Conservation (phyloP, 352 stramenopile genomes). For the Peronospora destructor region DNA sequence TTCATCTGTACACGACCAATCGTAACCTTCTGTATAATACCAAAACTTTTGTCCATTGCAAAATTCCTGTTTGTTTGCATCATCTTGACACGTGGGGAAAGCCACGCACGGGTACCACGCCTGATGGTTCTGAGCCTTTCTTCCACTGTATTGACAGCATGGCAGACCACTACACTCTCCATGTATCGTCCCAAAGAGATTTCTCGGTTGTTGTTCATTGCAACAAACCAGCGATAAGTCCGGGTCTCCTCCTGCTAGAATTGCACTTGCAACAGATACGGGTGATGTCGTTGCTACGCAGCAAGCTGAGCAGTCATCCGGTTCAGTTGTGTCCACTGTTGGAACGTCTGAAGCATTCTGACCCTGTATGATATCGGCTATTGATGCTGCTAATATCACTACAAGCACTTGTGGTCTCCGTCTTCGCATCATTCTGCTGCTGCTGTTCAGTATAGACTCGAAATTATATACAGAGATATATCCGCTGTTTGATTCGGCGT, state of each 20-base stretch:
- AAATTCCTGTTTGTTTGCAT: constrained; percentile 57
- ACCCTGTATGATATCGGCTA: constrained; percentile 14
- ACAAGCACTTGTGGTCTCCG: constrained; percentile 27
- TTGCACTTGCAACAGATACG: constrained; percentile 3
- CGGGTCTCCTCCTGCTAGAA: constrained; percentile 17
- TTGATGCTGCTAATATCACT: constrained; percentile 15
- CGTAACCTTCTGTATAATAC: constrained; percentile 44
- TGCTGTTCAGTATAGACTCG: too few relatives aligned
- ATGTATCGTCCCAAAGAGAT: constrained; percentile 53
- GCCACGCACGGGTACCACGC: constrained; percentile 78
- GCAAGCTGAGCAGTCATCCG: constrained; percentile 61
- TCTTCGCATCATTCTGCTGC: constrained; percentile 20
- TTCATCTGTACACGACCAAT: constrained; percentile 61
- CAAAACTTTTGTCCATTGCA: constrained; percentile 45
- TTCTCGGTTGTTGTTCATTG: constrained; percentile 26
- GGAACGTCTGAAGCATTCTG: constrained; percentile 14
- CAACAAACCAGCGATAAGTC: constrained; percentile 51
- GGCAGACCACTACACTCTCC: constrained; percentile 72
- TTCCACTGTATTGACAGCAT: constrained; percentile 65
- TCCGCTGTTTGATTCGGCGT: too few relatives aligned
- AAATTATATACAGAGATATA: too few relatives aligned
- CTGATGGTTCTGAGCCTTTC: constrained; percentile 58
- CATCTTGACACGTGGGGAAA: constrained; percentile 68
- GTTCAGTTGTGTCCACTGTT: constrained; percentile 12
- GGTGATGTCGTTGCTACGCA: constrained; percentile 30